Evolutionary conservation across 1,139 yeast species (phyloP).

Genomic region (Hyphopichia khmerensis): DNA sequence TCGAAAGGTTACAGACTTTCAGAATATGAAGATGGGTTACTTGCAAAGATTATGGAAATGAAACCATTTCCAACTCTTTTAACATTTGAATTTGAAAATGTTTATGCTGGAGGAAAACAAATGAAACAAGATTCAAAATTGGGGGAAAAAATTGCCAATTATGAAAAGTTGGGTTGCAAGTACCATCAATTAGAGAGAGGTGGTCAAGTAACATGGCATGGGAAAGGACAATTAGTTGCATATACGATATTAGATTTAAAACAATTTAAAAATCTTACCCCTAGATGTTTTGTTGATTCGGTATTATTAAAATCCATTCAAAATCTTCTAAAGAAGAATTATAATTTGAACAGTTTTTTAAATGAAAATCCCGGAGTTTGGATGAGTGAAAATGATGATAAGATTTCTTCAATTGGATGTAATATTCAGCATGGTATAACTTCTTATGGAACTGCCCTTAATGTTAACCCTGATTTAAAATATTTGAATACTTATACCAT

Average conservation of each 20-base stretch:
- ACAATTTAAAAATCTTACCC: slow-evolving; percentile 57
- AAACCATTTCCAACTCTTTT: slow-evolving; percentile 64
- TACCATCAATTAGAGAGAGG: slow-evolving; percentile 84
- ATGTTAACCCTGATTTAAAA: slow-evolving; percentile 69
- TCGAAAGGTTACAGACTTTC: slow-evolving; percentile 41
- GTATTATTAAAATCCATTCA: slow-evolving; percentile 66
- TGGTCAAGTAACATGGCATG: slow-evolving; percentile 98
- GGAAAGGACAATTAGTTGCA: slow-evolving; percentile 89
- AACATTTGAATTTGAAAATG: slow-evolving; percentile 80
- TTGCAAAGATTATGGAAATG: slow-evolving; percentile 46
- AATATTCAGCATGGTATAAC: slow-evolving; percentile 84
- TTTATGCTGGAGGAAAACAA: slow-evolving; percentile 87
- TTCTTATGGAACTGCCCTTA: slow-evolving; percentile 86
- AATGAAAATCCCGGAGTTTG: slow-evolving; percentile 88
- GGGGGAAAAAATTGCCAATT: slow-evolving; percentile 33
- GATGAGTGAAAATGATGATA: slow-evolving; percentile 52
- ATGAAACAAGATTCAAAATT: slow-evolving; percentile 51
- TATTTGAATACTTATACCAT: slow-evolving; percentile 72
- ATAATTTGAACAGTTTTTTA: slow-evolving; percentile 41
- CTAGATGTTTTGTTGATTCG: slow-evolving; percentile 72
- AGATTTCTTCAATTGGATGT: slow-evolving; percentile 88
- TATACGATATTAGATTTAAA: slow-evolving; percentile 78
- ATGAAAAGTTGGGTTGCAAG: slow-evolving; percentile 38
- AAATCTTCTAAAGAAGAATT: slow-evolving; percentile 45
- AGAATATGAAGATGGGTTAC: slow-evolving; percentile 46